Percentiles rank a stretch among this genome's conserved stretches.
phyloP scores from a whole-genome alignment of 108 stramenopile species.

The Thalassiosira profunda region DNA sequence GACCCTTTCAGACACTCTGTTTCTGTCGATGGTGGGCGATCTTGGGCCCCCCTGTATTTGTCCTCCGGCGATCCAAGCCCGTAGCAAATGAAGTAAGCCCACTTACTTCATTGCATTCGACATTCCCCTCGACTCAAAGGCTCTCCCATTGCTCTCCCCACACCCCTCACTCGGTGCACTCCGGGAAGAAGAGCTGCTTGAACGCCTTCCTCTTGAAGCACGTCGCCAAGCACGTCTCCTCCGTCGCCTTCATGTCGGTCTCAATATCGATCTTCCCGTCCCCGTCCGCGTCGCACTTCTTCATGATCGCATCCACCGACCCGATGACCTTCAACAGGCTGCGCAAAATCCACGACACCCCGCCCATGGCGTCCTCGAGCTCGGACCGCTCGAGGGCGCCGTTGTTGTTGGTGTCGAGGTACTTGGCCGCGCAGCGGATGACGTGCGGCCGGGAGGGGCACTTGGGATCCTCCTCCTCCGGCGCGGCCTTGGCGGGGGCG shows the following conservation, averaged over 20 bases:
- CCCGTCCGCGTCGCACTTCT: constrained; percentile 58
- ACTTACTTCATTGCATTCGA: no score
- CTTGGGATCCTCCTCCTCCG: constrained; percentile 50
- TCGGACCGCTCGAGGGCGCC: constrained; percentile 73
- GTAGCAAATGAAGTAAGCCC: no score
- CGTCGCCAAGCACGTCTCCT: constrained; percentile 79
- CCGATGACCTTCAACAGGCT: constrained; percentile 53
- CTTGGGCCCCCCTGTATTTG: no score
- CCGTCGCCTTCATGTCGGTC: constrained; percentile 79
- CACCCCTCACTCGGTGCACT: constrained; percentile 71
- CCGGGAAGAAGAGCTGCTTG: constrained; percentile 84
- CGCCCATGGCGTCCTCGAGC: constrained; percentile 69
- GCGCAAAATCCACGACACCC: constrained; percentile 64
- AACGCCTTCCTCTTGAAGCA: constrained; percentile 91
- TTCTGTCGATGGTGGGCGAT: no score
- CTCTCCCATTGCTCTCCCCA: no score
- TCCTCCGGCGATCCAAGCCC: no score
- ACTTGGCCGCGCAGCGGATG: constrained; percentile 77
- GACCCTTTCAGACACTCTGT: no score
- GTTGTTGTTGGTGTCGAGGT: constrained; percentile 82
- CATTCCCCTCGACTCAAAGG: no score
- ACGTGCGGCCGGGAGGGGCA: constrained; percentile 80
- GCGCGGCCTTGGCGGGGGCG: neutral
- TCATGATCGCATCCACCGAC: constrained; percentile 37
- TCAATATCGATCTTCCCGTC: constrained; percentile 78